Evolutionary conservation across 352 stramenopile genomes (phyloP), one percentile per base, ranked within the genome.

Genomic region (Phytophthora melonis): DNA sequence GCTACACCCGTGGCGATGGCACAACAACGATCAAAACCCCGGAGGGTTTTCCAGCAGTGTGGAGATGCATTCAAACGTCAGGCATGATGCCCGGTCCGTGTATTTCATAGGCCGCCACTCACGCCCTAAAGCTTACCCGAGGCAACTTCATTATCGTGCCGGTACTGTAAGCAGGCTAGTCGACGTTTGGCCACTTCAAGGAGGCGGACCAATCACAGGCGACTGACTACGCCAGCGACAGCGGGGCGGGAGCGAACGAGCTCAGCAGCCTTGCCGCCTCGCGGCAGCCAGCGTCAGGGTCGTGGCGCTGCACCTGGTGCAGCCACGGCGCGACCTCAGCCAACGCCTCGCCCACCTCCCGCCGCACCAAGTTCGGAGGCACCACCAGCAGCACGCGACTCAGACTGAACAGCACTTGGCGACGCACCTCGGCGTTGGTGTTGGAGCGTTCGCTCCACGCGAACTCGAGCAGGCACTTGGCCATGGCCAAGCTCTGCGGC

Each of bases 351-450:
- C 83, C 82, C 30, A 86, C 69, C 36, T 94, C 86, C 50, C 90
- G 86, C 0, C 75, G 72, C 58, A 93, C 47, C 18, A 95, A 49
- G 23, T 81, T 79, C 18, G 88, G 78, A 16, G 88, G 79, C 19
- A 85, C 80, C 3, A 92, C 83, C 2, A 95, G 63, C 47, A 95
- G 59, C 58, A 93, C 83, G 55, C 86, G 88, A 66, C 88, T 93
- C n/a, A 93, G 61, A 57, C 77, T 79, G 43, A 89, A 95, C 19
- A 93, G 55, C 32, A 95, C 88, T 59, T 95, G 88, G 3, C 88
- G 83, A 30, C 88, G 84, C 55, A 95, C 86, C 3, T 84, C 82
- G 10, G 88, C 86, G 25, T 75, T 78, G 0, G 49, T 39, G 53
- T 77, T 88, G 2, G 27, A 57, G 9, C 85, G 85, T 60, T 93